Evolutionary conservation across 1,284 basidiomycete genomes (phyloP), one percentile per base, ranked within the genome.

Genomic region (Melanopsichium pennsylvanicum): DNA sequence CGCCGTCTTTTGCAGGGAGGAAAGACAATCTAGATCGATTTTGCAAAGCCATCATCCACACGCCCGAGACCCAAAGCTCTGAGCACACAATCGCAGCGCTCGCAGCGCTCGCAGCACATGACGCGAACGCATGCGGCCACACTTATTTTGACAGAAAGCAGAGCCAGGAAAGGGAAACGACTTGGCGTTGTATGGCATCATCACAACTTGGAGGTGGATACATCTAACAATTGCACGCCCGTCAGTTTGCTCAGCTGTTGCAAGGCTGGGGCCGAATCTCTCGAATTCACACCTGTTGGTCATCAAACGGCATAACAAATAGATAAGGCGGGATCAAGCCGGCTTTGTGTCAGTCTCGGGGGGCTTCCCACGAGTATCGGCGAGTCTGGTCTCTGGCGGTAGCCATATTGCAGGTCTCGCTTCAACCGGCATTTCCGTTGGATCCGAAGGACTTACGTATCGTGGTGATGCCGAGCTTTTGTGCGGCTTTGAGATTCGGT

Each of bases 401-500:
- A n/a, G n/a, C n/a, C n/a, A n/a, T n/a, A n/a, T n/a, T n/a, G n/a
- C n/a, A n/a, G n/a, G n/a, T n/a, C n/a, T n/a, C n/a, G n/a, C n/a
- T n/a, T n/a, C n/a, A n/a, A n/a, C n/a, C n/a, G n/a, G n/a, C n/a
- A n/a, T n/a, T n/a, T n/a, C n/a, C n/a, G n/a, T n/a, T n/a, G n/a
- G n/a, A n/a, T n/a, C n/a, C n/a, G n/a, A n/a, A n/a, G 18, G 21
- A 76, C 75, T 63, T 40, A 81, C 81, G 81, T 46, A 82, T 82
- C 2, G 81, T 82, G 6, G 66, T 63, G 32, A 82, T 81, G 9
- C 81, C 81, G 16, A 82, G 51, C 52, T 75, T 67, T 9, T 63
- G 47, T 11, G 81, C 81, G 1, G 81, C 70, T 21, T 78, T 79
- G 35, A 82, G 72, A 46, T 82, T 82, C 25, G 57, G 62, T 29